These are phyloP conservation scores for Starmerella kuoi DNA, from an alignment of 805 yeast genomes.

Conservation along the genomic window DNA sequence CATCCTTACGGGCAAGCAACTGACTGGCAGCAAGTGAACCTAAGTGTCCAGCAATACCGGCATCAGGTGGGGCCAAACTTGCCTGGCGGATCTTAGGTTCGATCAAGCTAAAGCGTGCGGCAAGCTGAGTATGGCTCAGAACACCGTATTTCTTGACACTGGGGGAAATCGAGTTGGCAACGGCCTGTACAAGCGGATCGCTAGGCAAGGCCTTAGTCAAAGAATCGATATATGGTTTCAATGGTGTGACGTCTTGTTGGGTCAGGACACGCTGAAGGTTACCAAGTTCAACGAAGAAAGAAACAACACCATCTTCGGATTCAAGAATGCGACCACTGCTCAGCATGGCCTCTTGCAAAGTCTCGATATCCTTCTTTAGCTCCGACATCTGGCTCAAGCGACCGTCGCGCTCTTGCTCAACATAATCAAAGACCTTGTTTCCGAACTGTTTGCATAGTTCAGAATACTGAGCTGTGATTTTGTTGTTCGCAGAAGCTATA, in stretches of 20 bases:
- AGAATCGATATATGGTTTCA: slow-evolving; percentile 28
- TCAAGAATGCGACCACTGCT: slow-evolving; percentile 32
- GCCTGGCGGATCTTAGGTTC: slow-evolving; percentile 81
- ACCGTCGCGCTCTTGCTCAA: slow-evolving; percentile 67
- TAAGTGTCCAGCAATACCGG: slow-evolving; percentile 87
- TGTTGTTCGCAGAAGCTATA: slow-evolving; percentile 60
- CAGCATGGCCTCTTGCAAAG: slow-evolving; percentile 35
- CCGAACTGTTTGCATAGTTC: slow-evolving; percentile 60
- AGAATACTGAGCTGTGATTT: slow-evolving; percentile 51
- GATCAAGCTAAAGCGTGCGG: slow-evolving; percentile 66
- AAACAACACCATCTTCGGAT: slow-evolving; percentile 32
- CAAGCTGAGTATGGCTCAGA: slow-evolving; percentile 63
- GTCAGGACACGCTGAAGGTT: slow-evolving; percentile 34
- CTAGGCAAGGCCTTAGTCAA: slow-evolving; percentile 33
- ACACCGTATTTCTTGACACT: slow-evolving; percentile 42
- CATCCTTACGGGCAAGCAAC: slow-evolving; percentile 64
- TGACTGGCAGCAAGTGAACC: slow-evolving; percentile 67
- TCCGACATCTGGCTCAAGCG: slow-evolving; percentile 58
- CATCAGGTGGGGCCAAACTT: slow-evolving; percentile 82
- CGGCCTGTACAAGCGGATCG: slow-evolving; percentile 40
- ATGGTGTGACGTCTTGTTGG: slow-evolving; percentile 28
- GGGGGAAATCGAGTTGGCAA: slow-evolving; percentile 38
- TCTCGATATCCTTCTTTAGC: slow-evolving; percentile 45
- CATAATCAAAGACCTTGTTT: slow-evolving; percentile 41
- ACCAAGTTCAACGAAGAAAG: slow-evolving; percentile 36